Evolutionary conservation across 371 early-diverging fungal genomes (phyloP).

Genomic region (Mucor racemosus): DNA sequence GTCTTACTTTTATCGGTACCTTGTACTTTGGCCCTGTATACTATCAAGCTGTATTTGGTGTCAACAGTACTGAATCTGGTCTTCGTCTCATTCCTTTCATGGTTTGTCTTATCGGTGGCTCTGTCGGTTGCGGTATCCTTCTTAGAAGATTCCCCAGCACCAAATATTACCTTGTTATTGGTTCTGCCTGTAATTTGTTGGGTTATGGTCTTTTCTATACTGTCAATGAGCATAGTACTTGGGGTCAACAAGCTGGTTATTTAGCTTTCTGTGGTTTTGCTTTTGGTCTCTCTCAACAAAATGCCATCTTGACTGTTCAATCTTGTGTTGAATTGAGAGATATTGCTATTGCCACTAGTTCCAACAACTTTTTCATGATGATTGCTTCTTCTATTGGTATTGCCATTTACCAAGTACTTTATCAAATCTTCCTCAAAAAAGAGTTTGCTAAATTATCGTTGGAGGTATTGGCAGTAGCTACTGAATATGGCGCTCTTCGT

Average conservation of each 20-base stretch:
- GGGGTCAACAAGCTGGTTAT: conserved; percentile 49
- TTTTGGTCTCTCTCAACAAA: conserved; percentile 68
- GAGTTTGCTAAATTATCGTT: conserved; percentile 28
- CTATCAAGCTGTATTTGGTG: conserved; percentile 56
- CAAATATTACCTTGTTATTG: conserved; percentile 37
- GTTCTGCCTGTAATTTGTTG: conserved; percentile 37
- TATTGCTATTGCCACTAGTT: conserved; percentile 71
- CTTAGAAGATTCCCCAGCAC: conserved; percentile 29
- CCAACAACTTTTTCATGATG: conserved; percentile 51
- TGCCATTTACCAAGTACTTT: conserved; percentile 45
- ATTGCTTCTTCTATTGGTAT: conserved; percentile 47
- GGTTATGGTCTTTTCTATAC: conserved; percentile 52
- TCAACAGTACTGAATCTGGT: conserved; percentile 43
- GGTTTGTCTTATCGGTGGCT: conserved; percentile 44
- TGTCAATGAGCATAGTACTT: conserved; percentile 39
- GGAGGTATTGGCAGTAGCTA: conserved; percentile 26
- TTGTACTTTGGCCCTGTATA: conserved; percentile 74
- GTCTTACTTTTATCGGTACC: conserved; percentile 71
- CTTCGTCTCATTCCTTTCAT: conserved; percentile 52
- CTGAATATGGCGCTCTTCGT: conserved; percentile 35
- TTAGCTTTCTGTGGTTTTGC: conserved; percentile 53
- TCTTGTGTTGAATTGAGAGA: conserved; percentile 52
- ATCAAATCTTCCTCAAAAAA: conserved; percentile 25
- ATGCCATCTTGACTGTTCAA: conserved; percentile 64
- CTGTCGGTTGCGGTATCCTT: conserved; percentile 36